These are phyloP conservation scores for Prunella vulgaris DNA, from an alignment of 257 asterid species.

Conservation along the genomic window DNA sequence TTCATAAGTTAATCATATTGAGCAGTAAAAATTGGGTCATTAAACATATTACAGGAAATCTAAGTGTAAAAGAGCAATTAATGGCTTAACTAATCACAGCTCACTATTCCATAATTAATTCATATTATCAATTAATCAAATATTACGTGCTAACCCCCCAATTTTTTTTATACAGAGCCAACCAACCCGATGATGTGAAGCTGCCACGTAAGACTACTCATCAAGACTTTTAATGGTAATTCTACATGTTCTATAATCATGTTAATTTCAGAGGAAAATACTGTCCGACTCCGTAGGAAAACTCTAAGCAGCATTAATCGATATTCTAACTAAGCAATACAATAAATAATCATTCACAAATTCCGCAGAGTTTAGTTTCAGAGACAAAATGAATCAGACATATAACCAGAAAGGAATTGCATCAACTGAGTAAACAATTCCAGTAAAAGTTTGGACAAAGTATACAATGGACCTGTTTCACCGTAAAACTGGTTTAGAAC, in stretches of 20 bases:
- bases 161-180: neutral
- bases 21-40: neutral
- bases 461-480: too few species aligned
- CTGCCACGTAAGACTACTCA: neutral
- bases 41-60: neutral
- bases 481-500: too few species aligned
- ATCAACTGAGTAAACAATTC: neutral
- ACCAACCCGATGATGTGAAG: neutral
- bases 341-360: neutral
- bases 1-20: neutral
- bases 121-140: neutral
- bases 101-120: neutral
- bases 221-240: neutral
- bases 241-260: neutral
- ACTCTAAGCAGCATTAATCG: neutral
- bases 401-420: neutral
- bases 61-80: neutral
- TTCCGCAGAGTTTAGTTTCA: neutral
- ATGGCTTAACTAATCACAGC: neutral
- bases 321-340: neutral
- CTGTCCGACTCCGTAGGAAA: neutral
- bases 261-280: neutral
- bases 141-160: neutral
- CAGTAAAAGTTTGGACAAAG: neutral
- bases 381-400: neutral